Evolutionary conservation across 495 filamentous ascomycete species (phyloP), one percentile per base, ranked within the genome.

Genomic region (Talaromyces trachyspermus): DNA sequence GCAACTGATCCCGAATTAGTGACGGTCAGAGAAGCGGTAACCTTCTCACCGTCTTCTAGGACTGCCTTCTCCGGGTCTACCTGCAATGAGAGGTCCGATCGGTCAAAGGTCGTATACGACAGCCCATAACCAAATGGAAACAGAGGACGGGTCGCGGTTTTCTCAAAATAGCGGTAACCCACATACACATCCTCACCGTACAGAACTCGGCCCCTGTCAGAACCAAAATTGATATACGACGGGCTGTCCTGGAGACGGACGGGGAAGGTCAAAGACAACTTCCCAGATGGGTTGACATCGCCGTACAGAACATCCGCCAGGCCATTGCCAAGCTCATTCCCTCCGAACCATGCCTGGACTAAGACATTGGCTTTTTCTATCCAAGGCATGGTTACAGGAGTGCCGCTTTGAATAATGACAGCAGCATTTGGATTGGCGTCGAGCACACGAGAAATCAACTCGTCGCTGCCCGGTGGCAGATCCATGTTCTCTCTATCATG

Each of bases 331-430:
- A 68, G 74, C 63, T 82, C 85, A 58, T 78, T 80, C 5, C 81
- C 81, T 36, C 78, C 78, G 46, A 81, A 84, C 84, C 83, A 89
- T 5, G 79, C 85, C 54, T 88, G 84, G 0, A 87, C 43, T n/a
- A 89, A 76, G 9, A 85, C 79, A 8, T 80, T 76, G 11, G 84
- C 78, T 15, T 76, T 66, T 48, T 79, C 66, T 0, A 70, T 81
- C 88, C 88, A 95, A 0, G 85, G 86, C 87, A 94, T 90, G 3
- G 79, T 79, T 7, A 94, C 83, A 0, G 88, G 88, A 1, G 87
- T 89, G 10, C 89, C 88, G 24, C 84, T 86, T 55, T 94, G 86
- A 55, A 88, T 84, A 12, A 92, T 85, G 2, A 95, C 78, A 1
- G 89, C 74, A 2, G 88, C 81, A 26, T 75, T 75, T 6, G 86